Evolutionary conservation across 169 alveolate genomes (phyloP), one percentile per base, ranked within the genome.

Genomic region (Besnoitia besnoiti): DNA sequence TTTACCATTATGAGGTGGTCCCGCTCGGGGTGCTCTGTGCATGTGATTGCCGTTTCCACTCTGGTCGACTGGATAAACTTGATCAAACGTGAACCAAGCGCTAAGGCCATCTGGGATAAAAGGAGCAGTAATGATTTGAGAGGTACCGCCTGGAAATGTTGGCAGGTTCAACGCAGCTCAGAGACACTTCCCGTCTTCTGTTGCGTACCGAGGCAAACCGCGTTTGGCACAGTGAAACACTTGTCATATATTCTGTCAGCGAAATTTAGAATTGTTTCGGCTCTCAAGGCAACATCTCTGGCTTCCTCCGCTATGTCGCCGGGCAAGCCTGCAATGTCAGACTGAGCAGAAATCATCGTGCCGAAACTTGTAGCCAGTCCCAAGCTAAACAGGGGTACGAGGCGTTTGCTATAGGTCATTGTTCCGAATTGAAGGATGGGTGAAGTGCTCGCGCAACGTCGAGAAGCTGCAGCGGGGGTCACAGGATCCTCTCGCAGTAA

Each of bases 41-140:
- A 92, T 87, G 77, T 92, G 94, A 73, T 92, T 92, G n/a, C 94
- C 94, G 55, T 92, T 92, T 37, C 94, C 94, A 79, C 90, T 85
- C 62, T 92, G 85, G 84, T 92, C 94, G 14, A 90, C 92, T n/a
- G 94, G 90, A 50, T 92, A 92, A 1, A 92, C 67, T 67, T 92
- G 88, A 61, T 92, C 94, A 59, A 92, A 92, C 51, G 92, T 76
- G 79, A 85, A 90, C 94, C 94, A 92, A 14, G 94, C 94, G 0
- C 80, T 89, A 12, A 92, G 92, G 35, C 90, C 92, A 44, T 80
- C 94, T 51, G 94, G 94, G 2, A 91, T 91, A 10, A 91, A 33
- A 44, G 42, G 61, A 33, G 90, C 90, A 49, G 91, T 51, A 0
- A 91, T 46, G 55, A 82, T 33, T 44, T 91, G 94, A 35, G 76